Conservation (phyloP, 176 grass and related monocot genomes). For the Avena eriantha region DNA sequence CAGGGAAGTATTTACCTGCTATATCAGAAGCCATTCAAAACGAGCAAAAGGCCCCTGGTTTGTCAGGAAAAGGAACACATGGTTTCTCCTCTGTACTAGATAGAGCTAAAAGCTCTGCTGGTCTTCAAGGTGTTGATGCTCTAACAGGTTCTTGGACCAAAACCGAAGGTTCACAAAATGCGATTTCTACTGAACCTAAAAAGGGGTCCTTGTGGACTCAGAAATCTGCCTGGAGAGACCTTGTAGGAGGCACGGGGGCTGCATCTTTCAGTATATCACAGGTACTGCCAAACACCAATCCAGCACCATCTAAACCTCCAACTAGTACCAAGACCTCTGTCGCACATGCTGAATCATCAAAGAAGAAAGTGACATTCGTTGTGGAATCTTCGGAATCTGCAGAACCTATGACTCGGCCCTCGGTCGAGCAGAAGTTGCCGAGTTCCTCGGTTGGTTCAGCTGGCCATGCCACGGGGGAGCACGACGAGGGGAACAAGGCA, state of each 20-base stretch:
- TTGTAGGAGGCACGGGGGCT: conserved; percentile 58
- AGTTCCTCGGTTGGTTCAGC: conserved; percentile 5
- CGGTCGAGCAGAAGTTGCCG: background rate
- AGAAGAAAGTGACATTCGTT: conserved; percentile 27
- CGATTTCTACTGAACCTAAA: conserved; percentile 39
- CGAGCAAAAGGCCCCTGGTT: conserved; percentile 5
- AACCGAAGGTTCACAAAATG: conserved; percentile 41
- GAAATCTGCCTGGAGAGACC: conserved; percentile 88
- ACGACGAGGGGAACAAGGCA: conserved; percentile 19
- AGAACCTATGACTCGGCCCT: background rate
- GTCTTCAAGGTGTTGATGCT: conserved; percentile 23
- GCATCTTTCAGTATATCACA: conserved; percentile 72
- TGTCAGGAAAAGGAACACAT: conserved; percentile 38
- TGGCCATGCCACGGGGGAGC: conserved; percentile 1
- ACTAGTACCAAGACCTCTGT: conserved; percentile 36
- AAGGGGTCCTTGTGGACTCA: conserved; percentile 70
- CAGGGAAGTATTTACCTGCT: conserved; percentile 34
- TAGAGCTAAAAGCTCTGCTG: conserved; percentile 40
- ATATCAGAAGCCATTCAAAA: conserved; percentile 27
- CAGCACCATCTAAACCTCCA: conserved; percentile 25
- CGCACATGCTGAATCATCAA: background rate
- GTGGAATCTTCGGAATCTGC: conserved; percentile 13
- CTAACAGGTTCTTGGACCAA: conserved; percentile 37
- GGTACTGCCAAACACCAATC: conserved; percentile 50
- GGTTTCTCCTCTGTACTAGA: conserved; percentile 49